These are phyloP conservation scores for Apiotrichum montevideense DNA, from an alignment of 1,284 basidiomycete genomes.

Conservation along the genomic window DNA sequence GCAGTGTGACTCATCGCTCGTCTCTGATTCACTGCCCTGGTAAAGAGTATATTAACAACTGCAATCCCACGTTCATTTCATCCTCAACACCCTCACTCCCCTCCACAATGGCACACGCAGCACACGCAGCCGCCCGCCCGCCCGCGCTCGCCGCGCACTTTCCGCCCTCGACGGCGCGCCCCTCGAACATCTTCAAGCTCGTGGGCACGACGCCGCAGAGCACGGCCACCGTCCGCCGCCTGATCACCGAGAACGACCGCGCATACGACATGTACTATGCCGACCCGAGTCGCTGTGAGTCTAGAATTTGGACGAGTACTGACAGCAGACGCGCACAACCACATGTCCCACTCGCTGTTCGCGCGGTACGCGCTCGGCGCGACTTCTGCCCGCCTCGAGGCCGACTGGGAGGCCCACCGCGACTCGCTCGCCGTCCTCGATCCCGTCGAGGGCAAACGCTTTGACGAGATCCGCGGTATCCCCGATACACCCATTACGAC, in stretches of 20 bases:
- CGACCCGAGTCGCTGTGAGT: conserved; percentile 27
- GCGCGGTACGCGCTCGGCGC: conserved; percentile 63
- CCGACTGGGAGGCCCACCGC: conserved; percentile 34
- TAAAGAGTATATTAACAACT: no score
- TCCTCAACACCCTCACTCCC: no score
- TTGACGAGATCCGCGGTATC: conserved; percentile 15
- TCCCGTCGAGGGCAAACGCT: conserved; percentile 41
- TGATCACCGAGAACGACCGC: conserved; percentile 56
- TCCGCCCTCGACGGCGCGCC: conserved; percentile 29
- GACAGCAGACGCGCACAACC: conserved; percentile 54
- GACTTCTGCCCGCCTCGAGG: conserved; percentile 51
- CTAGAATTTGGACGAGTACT: neutral
- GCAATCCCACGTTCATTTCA: no score
- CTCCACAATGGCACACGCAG: no score
- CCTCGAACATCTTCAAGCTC: conserved; percentile 32
- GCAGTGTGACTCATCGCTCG: no score
- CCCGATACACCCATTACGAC: conserved; percentile 26
- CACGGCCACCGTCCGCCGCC: conserved; percentile 50
- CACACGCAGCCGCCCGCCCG: neutral
- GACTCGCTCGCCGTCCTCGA: conserved; percentile 51
- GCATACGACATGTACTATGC: conserved; percentile 56
- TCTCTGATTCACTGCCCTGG: no score
- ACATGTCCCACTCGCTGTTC: conserved; percentile 52
- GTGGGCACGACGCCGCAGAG: conserved; percentile 54
- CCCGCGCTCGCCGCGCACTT: conserved; percentile 17